A percentile compares a stretch with the other conserved stretches of the same genome.
Conservation (phyloP, 108 stramenopile genomes). For the Schizochytrium sp. region DNA sequence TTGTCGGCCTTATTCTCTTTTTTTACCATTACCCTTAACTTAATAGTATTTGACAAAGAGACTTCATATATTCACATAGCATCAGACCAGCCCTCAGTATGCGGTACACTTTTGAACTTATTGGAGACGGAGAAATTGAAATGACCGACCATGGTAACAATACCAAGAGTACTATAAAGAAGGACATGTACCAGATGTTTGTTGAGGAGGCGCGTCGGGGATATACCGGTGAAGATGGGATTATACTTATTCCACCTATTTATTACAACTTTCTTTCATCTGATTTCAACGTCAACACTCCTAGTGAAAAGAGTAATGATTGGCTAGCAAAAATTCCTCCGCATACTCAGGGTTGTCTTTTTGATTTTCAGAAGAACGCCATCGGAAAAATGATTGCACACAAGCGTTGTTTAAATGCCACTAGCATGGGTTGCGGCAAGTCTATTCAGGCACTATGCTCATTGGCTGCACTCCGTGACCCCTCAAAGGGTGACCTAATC, state of each 20-base stretch:
- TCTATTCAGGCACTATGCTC: background rate
- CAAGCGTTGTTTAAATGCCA: background rate
- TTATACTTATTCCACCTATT: background rate
- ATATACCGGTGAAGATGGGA: background rate
- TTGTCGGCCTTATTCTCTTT: no score
- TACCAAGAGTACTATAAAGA: background rate
- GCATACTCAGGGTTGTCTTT: background rate
- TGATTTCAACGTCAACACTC: background rate
- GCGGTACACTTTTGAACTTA: no score
- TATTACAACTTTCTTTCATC: background rate
- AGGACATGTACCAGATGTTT: background rate
- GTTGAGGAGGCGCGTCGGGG: background rate
- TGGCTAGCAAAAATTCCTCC: background rate
- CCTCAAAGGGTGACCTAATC: background rate
- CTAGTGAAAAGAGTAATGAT: background rate
- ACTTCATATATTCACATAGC: no score
- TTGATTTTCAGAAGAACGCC: background rate
- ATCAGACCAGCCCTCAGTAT: no score
- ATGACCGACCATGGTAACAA: background rate
- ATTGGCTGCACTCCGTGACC: background rate
- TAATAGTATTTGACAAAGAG: no score
- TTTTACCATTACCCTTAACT: no score
- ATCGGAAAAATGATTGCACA: background rate
- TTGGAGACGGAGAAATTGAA: background rate
- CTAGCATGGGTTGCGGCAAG: constrained; percentile 27